These are phyloP conservation scores for Eragrostis tef DNA, from an alignment of 202 grass and related monocot species.

Conservation along the genomic window DNA sequence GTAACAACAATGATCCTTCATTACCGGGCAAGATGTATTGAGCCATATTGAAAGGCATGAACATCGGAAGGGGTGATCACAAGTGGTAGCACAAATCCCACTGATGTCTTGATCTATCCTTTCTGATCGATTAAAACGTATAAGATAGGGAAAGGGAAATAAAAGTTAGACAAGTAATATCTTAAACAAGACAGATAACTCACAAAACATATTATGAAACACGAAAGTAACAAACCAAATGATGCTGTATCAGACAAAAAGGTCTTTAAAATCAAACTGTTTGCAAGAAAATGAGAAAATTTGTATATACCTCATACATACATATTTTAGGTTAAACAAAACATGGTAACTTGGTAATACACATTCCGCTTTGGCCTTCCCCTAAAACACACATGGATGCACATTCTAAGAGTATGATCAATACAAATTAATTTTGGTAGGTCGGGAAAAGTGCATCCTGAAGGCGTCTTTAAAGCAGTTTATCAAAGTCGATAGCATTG, in stretches of 20 bases:
- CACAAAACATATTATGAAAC: too few relatives aligned
- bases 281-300: background rate
- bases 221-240: constrained; percentile 13
- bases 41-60: constrained; percentile 85
- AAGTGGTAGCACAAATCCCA: constrained; percentile 89
- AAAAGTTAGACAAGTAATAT: constrained; percentile 25
- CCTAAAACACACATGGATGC: background rate
- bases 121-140: constrained; percentile 60
- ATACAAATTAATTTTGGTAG: constrained; percentile 13
- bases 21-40: constrained; percentile 90
- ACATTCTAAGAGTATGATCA: too few relatives aligned
- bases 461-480: background rate
- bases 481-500: background rate
- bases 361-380: background rate
- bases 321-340: background rate
- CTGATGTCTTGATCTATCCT: constrained; percentile 96
- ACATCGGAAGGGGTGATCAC: constrained; percentile 94
- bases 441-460: background rate
- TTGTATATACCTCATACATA: background rate
- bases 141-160: constrained; percentile 30
- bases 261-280: background rate
- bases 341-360: background rate
- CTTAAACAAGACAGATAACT: constrained; percentile 19
- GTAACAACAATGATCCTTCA: constrained; percentile 15
- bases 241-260: constrained; percentile 5